phyloP scores from a whole-genome alignment of 176 grass and related monocot species.

The Carex littledalei region DNA sequence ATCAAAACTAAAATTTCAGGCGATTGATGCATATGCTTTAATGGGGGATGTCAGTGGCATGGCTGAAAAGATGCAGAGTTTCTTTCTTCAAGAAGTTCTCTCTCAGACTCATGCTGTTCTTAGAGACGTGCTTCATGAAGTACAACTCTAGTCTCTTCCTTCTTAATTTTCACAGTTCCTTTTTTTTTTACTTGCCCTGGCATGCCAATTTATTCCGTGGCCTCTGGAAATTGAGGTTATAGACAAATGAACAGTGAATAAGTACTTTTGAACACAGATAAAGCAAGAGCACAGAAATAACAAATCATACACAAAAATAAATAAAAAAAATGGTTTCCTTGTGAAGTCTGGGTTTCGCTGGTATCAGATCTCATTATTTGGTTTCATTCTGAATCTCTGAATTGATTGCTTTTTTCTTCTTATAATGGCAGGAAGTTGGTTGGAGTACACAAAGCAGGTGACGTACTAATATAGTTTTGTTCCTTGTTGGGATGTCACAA shows the following conservation, averaged over 20 bases:
- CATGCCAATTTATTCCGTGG: constrained; percentile 16
- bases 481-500: constrained; percentile 23
- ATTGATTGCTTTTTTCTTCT: constrained; percentile 12
- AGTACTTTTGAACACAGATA: not conserved
- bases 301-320: not conserved
- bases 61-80: constrained; percentile 99
- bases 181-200: not conserved
- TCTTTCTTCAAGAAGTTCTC: constrained; percentile 98
- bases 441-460: constrained; percentile 78
- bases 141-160: constrained; percentile 28
- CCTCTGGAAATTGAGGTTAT: constrained; percentile 25
- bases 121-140: constrained; percentile 86
- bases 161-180: constrained; percentile 6
- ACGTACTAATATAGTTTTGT: constrained; percentile 35
- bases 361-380: not conserved
- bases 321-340: not conserved
- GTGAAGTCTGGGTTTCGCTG: not conserved
- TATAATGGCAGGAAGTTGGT: constrained; percentile 82
- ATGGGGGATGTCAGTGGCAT: constrained; percentile 94
- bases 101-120: constrained; percentile 87
- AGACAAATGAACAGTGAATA: constrained; percentile 9
- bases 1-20: constrained; percentile 35
- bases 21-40: constrained; percentile 86
- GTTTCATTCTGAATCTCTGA: not conserved
- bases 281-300: not conserved